Evolutionary conservation across 352 stramenopile genomes (phyloP), one percentile per base, ranked within the genome.

Genomic region (Globisporangium orthogonon): DNA sequence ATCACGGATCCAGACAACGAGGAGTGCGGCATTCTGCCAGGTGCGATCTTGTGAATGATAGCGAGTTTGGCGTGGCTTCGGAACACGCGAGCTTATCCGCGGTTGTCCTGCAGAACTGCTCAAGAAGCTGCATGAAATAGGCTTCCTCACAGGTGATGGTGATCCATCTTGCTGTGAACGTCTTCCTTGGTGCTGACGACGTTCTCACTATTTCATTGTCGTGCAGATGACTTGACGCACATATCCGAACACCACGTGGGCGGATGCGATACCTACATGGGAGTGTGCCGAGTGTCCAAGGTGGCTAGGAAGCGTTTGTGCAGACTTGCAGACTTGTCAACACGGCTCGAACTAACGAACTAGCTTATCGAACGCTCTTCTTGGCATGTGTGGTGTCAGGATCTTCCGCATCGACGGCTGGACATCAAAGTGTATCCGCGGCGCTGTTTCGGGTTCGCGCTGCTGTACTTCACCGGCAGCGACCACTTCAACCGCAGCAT

Each of bases 401-500:
- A 74, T 50, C 64, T 81, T 14, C 75, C 67, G 2, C 71, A 83
- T 63, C 85, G 87, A 4, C 80, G 87, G 1, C 50, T 96, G 10
- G 84, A 96, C 40, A 86, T 96, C 64, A 96, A 94, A 61, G 74
- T 95, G 41, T 96, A 95, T 54, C 84, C 85, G 40, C 79, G 83
- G 2, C 68, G 76, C 1, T 86, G 72, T 35, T 94, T 91, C 52
- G 76, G 83, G 3, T 94, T 92, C 60, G 87, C 87, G 28, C 67
- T 95, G 30, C 60, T 97, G 35, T 96, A 97, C 60, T 97, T 97
- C 62, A 97, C 89, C 0, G 87, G 88, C 29, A 96, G 83, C 58
- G 87, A 96, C 58, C 86, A 96, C 46, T 97, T 97, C 56, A 97
- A 97, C 62, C 71, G 73, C 39, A 94, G 80, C 33, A 92, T 96